These are phyloP conservation scores for Albatrellus ellisii DNA, from an alignment of 768 basidiomycete genomes.

Conservation along the genomic window DNA sequence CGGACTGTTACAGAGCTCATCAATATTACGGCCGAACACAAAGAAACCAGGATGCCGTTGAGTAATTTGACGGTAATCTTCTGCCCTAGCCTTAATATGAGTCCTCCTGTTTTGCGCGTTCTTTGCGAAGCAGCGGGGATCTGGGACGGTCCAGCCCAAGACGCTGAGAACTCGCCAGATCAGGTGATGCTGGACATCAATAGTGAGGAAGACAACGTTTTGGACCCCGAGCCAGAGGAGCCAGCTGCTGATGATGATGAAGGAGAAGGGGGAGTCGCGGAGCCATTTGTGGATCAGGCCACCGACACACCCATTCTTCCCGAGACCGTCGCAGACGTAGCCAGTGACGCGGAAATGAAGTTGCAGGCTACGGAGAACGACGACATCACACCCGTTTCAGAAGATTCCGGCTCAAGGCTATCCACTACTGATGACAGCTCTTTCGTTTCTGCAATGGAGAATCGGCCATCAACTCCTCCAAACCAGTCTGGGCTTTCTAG, in stretches of 20 bases:
- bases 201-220: neutral
- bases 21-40: slow-evolving; percentile 52
- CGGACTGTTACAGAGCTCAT: slow-evolving; percentile 74
- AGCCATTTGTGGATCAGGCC: neutral
- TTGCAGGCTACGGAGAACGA: neutral
- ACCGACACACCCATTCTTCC: neutral
- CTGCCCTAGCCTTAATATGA: slow-evolving; percentile 78
- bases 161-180: slow-evolving; percentile 12
- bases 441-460: neutral
- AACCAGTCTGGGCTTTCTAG: no score
- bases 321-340: neutral
- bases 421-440: neutral
- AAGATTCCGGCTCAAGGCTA: neutral
- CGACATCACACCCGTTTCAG: neutral
- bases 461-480: no score
- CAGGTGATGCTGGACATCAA: neutral
- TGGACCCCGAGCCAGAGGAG: slow-evolving; percentile 2
- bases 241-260: neutral
- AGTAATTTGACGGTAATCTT: slow-evolving; percentile 82
- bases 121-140: slow-evolving; percentile 60
- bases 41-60: slow-evolving; percentile 85
- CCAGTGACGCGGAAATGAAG: neutral
- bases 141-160: slow-evolving; percentile 32
- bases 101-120: slow-evolving; percentile 53
- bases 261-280: neutral